These are phyloP conservation scores for Cercospora berteroae DNA, from an alignment of 2,329 filamentous ascomycete genomes.

Conservation along the genomic window DNA sequence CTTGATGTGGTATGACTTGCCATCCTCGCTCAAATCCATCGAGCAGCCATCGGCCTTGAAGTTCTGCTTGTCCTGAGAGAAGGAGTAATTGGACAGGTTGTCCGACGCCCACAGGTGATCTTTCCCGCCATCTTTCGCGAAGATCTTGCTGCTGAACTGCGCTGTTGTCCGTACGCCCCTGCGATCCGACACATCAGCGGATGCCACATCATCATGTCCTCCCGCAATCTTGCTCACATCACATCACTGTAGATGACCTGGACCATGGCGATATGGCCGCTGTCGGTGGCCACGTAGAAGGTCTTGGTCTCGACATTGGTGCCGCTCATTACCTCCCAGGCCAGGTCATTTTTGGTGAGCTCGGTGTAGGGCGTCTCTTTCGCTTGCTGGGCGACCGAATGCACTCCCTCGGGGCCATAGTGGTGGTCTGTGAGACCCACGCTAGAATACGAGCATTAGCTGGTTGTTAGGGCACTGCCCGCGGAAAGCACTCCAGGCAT, in stretches of 20 bases:
- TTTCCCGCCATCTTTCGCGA: slow-evolving; percentile 68
- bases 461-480: slow-evolving; percentile 20
- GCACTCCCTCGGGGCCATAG: slow-evolving; percentile 86
- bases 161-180: slow-evolving; percentile 86
- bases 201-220: background rate
- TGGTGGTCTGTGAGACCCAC: slow-evolving; percentile 91
- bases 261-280: slow-evolving; percentile 70
- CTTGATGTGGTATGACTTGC: slow-evolving; percentile 81
- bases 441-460: slow-evolving; percentile 25
- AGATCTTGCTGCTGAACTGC: slow-evolving; percentile 94
- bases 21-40: slow-evolving; percentile 81
- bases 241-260: slow-evolving; percentile 99
- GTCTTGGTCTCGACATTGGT: slow-evolving; percentile 93
- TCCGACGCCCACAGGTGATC: slow-evolving; percentile 82
- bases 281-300: slow-evolving; percentile 84
- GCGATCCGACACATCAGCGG: slow-evolving; percentile 24
- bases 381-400: slow-evolving; percentile 78
- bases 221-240: slow-evolving; percentile 56
- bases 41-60: slow-evolving; percentile 87
- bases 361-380: slow-evolving; percentile 77
- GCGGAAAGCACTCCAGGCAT: slow-evolving; percentile 28
- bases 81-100: slow-evolving; percentile 72
- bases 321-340: slow-evolving; percentile 76
- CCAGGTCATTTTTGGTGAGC: slow-evolving; percentile 71
- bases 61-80: slow-evolving; percentile 76